Conservation (phyloP, 176 grass and related monocot species). For the Carex scoparia region DNA sequence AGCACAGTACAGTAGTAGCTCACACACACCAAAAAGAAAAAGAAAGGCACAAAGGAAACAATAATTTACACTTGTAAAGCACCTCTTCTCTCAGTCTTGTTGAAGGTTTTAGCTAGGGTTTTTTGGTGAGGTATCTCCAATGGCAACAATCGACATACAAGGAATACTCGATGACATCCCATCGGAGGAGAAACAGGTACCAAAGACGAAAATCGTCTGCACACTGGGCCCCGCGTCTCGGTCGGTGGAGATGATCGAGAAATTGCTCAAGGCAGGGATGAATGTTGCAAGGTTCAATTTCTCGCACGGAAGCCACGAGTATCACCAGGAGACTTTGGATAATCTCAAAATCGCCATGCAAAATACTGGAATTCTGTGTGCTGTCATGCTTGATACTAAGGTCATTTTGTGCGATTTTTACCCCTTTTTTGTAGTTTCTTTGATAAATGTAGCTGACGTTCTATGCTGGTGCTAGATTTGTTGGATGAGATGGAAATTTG, state of each 20-base stretch:
- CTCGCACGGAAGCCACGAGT: constrained; percentile 78
- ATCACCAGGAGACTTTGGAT: constrained; percentile 91
- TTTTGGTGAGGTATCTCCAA: neutral
- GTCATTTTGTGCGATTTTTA: neutral
- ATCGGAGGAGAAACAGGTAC: constrained; percentile 11
- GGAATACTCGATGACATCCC: neutral
- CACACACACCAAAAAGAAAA: neutral
- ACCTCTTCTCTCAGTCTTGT: neutral
- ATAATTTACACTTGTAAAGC: neutral
- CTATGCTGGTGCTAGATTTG: neutral
- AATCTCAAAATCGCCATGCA: constrained; percentile 73
- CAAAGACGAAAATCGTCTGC: constrained; percentile 95
- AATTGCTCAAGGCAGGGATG: constrained; percentile 88
- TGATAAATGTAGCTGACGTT: neutral
- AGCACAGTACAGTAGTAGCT: too few relatives aligned
- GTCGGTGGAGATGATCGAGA: constrained; percentile 80
- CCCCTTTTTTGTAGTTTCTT: neutral
- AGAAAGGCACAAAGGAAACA: neutral
- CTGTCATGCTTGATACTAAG: constrained; percentile 97
- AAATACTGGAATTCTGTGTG: constrained; percentile 76
- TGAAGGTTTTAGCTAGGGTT: constrained; percentile 8
- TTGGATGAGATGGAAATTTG: neutral
- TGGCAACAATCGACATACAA: constrained; percentile 19
- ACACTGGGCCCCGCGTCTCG: constrained; percentile 87
- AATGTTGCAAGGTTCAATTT: constrained; percentile 98